Conservation (phyloP, 2,329 filamentous ascomycete species). For the Fusarium sp. region DNA sequence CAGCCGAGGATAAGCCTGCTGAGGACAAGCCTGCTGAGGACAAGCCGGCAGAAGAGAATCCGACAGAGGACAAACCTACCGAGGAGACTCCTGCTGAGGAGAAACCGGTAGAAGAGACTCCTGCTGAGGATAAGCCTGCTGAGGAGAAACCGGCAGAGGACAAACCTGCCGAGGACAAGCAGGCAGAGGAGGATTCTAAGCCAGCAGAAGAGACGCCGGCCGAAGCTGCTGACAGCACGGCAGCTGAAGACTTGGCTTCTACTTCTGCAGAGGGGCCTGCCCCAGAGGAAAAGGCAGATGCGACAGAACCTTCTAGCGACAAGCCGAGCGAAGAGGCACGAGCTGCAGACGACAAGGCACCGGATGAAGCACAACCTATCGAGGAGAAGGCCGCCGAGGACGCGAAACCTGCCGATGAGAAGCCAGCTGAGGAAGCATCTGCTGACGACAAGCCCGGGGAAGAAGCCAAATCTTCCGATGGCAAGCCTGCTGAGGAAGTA, state of each 20-base stretch:
- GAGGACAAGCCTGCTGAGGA: conserved; percentile 3
- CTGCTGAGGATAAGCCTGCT: conserved; percentile 8
- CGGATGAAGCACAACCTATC: conserved; percentile 14
- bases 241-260: not conserved
- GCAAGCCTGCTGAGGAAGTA: not conserved
- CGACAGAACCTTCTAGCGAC: not conserved
- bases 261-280: not conserved
- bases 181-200: not conserved
- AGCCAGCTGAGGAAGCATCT: conserved; percentile 1
- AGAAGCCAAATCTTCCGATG: conserved; percentile 13
- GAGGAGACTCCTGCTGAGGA: conserved; percentile 12
- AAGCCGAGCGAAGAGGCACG: conserved; percentile 10
- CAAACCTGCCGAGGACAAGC: not conserved
- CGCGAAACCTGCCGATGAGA: not conserved
- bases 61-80: conserved; percentile 3
- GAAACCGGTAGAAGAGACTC: conserved; percentile 17
- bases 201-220: not conserved
- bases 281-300: conserved; percentile 11
- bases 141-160: conserved; percentile 8
- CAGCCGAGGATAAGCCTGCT: conserved; percentile 4
- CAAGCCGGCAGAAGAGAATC: too few species aligned
- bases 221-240: not conserved
- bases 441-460: conserved; percentile 18
- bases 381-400: conserved; percentile 7
- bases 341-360: not conserved